Conservation (phyloP, 345 rosid genomes). For the Microcos paniculata region DNA sequence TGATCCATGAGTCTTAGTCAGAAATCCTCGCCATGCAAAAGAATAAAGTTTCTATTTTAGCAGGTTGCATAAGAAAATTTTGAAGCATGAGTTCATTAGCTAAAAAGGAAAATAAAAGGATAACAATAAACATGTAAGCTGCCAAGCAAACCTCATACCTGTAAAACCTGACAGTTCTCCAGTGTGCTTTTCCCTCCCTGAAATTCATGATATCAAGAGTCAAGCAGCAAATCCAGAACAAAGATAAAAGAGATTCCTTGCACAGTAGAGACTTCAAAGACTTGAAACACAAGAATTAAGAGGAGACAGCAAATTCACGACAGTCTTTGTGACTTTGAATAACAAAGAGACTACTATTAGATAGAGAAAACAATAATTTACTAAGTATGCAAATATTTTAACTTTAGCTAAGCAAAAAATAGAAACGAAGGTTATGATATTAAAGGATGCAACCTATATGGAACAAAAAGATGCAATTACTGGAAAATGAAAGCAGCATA, state of each 20-base stretch:
- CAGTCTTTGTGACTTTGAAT: neutral
- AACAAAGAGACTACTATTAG: neutral
- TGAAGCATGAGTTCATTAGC: neutral
- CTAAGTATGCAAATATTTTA: neutral
- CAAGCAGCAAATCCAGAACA: neutral
- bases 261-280: neutral
- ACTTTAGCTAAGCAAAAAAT: neutral
- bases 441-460: neutral
- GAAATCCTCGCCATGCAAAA: neutral
- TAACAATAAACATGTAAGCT: neutral
- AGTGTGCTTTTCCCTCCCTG: constrained; percentile 98
- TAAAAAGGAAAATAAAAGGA: neutral
- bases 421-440: neutral
- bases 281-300: neutral
- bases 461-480: neutral
- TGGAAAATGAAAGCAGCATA: too few species aligned
- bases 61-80: neutral
- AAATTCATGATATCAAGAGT: constrained; percentile 14
- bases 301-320: neutral
- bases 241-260: neutral
- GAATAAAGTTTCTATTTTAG: neutral
- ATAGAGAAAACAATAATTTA: neutral
- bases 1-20: neutral
- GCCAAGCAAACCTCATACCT: constrained; percentile 43
- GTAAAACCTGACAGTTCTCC: constrained; percentile 94